Percentiles rank a stretch among this genome's conserved stretches.
These are phyloP conservation scores for Phymatotrichopsis omnivora DNA, from an alignment of 2,329 filamentous ascomycete species.

Conservation along the genomic window DNA sequence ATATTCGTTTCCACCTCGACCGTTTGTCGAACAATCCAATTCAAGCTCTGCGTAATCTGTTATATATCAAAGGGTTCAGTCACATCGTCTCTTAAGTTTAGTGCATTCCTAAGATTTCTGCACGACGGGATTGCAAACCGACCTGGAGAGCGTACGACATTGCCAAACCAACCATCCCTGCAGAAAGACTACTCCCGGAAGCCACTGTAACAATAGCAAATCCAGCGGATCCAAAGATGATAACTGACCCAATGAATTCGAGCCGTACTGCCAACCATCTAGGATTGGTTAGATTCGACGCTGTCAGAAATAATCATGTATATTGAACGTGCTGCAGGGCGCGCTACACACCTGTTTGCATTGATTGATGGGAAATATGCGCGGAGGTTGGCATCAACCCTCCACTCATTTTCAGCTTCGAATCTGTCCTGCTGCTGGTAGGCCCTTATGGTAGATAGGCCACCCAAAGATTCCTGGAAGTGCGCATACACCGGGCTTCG, in stretches of 20 bases:
- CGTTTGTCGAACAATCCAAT: slow-evolving; percentile 98
- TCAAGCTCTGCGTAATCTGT: slow-evolving; percentile 88
- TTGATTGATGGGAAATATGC: slow-evolving; percentile 96
- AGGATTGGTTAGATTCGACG: slow-evolving; percentile 32
- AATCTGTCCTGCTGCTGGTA: slow-evolving; percentile 85
- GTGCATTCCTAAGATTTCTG: background rate
- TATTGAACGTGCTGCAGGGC: too few relatives aligned
- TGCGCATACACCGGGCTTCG: slow-evolving; percentile 95
- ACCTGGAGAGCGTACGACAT: slow-evolving; percentile 84
- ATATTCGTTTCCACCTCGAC: slow-evolving; percentile 99
- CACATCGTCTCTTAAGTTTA: slow-evolving; percentile 11
- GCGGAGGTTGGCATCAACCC: slow-evolving; percentile 84
- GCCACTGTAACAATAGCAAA: slow-evolving; percentile 74
- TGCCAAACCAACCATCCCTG: slow-evolving; percentile 76
- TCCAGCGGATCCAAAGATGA: slow-evolving; percentile 78
- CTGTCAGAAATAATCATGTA: slow-evolving; percentile 35
- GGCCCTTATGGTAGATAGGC: slow-evolving; percentile 88
- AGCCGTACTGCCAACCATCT: slow-evolving; percentile 89
- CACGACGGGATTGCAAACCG: slow-evolving; percentile 19
- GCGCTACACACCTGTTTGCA: slow-evolving; percentile 47
- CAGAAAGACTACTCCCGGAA: slow-evolving; percentile 50
- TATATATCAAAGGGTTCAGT: slow-evolving; percentile 22
- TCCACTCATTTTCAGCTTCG: slow-evolving; percentile 90
- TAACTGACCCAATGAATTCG: slow-evolving; percentile 88
- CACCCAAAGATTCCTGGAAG: slow-evolving; percentile 93